These are phyloP conservation scores for Populus tremula DNA, from an alignment of 345 rosid species.

Conservation along the genomic window DNA sequence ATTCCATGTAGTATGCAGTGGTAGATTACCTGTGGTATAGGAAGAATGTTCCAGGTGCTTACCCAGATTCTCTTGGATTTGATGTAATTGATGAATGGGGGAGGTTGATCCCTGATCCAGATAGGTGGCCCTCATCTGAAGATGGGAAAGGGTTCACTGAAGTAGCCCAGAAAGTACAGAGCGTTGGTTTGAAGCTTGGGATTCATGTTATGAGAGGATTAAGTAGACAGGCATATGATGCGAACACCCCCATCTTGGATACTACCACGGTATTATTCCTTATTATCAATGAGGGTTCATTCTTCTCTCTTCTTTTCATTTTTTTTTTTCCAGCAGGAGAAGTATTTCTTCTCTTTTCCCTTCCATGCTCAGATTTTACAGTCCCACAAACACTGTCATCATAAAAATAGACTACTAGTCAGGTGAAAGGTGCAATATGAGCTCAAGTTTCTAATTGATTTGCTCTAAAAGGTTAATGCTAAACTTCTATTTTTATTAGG, in stretches of 20 bases:
- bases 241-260: constrained; percentile 72
- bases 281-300: background rate
- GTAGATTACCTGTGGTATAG: constrained; percentile 98
- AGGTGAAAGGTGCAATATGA: background rate
- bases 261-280: constrained; percentile 39
- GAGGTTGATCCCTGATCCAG: constrained; percentile 73
- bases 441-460: background rate
- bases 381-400: background rate
- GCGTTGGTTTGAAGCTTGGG: constrained; percentile 90
- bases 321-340: too few relatives aligned
- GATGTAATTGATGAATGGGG: constrained; percentile 99
- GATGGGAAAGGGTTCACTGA: constrained; percentile 74
- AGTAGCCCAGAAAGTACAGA: constrained; percentile 72
- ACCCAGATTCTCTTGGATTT: constrained; percentile 62
- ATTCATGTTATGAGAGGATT: constrained; percentile 93
- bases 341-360: background rate
- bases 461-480: background rate
- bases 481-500: constrained; percentile 33
- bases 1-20: constrained; percentile 67
- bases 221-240: constrained; percentile 83
- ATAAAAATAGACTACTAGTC: background rate
- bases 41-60: constrained; percentile 70
- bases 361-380: background rate
- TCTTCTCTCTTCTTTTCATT: background rate
- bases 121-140: constrained; percentile 85